These are phyloP conservation scores for Mycena alexandri DNA, from an alignment of 768 basidiomycete species.

Conservation along the genomic window DNA sequence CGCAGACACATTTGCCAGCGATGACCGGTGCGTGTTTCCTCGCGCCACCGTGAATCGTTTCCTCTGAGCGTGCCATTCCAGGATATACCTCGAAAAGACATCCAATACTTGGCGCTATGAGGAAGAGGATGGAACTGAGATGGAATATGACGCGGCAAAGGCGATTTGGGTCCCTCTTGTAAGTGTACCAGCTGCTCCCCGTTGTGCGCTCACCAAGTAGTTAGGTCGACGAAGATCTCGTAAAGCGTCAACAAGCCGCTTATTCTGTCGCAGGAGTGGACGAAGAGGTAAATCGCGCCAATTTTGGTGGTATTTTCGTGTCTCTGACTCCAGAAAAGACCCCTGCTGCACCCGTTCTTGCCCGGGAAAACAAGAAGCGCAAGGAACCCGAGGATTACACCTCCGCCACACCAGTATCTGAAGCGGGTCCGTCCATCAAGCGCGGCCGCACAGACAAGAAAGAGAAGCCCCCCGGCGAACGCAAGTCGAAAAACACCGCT, in stretches of 20 bases:
- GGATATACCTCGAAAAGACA: conserved; percentile 83
- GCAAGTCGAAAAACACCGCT: conserved; percentile 91
- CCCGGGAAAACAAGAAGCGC: conserved; percentile 84
- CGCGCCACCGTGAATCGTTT: neutral
- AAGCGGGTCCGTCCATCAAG: conserved; percentile 71
- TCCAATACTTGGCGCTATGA: conserved; percentile 90
- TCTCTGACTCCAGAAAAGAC: conserved; percentile 62
- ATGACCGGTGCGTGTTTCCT: conserved; percentile 68
- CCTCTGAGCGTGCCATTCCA: conserved; percentile 39
- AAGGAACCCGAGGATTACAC: conserved; percentile 82
- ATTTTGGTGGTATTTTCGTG: conserved; percentile 19
- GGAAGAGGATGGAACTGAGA: conserved; percentile 89
- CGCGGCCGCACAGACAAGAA: conserved; percentile 72
- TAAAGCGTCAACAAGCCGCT: conserved; percentile 93
- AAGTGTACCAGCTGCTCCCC: conserved; percentile 48
- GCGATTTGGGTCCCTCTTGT: conserved; percentile 89
- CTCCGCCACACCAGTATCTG: conserved; percentile 59
- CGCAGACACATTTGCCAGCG: conserved; percentile 79
- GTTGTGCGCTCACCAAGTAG: conserved; percentile 9
- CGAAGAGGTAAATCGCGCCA: conserved; percentile 76
- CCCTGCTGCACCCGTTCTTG: conserved; percentile 88
- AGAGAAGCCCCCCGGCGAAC: conserved; percentile 59
- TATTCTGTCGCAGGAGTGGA: conserved; percentile 95
- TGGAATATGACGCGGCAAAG: conserved; percentile 87
- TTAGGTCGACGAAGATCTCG: conserved; percentile 88